Evolutionary conservation across 192 early-diverging fungal genomes (phyloP), one percentile per base, ranked within the genome.

Genomic region (Jimgerdemannia lactiflua): DNA sequence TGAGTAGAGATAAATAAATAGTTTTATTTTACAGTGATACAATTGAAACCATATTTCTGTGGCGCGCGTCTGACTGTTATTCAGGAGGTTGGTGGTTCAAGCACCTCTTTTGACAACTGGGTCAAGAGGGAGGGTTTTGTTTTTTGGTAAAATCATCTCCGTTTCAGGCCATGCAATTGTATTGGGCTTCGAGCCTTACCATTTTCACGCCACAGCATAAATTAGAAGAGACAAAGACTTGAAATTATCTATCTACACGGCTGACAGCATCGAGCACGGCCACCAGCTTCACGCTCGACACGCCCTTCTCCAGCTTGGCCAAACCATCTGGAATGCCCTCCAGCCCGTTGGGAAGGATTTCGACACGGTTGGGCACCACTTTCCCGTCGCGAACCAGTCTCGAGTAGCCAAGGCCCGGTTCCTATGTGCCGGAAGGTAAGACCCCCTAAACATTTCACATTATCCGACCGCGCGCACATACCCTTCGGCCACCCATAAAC

Each of bases 11-110:
- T 29, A 29, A 29, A 29, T 29, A 29, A 29, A 29, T 29, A 29
- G 29, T 0, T 29, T 29, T 59, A 59, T 59, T 68, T 68, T 20
- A 14, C 67, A 68, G 2, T 18, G 2, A 1, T 29, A 29, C 1
- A 29, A 29, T 29, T 1, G 29, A 29, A 29, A 29, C 29, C 29
- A 20, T 1, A 84, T 84, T 86, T 79, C 75, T 72, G 82, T 86
- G 85, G 85, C 84, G 85, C 86, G 86, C 86, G 86, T 87, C 81
- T 82, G 86, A 84, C 86, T 87, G 86, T 87, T 87, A 87, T 86
- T 84, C 86, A 82, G 81, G 86, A 87, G 86, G 86, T 87, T 87
- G 86, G 84, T 84, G 83, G 86, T 87, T 87, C 86, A 73, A 87
- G 84, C 86, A 29, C 0, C 29, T 29, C 29, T 29, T 29, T 29